Conservation (phyloP, 129 eudicot species). For the Apium graveolens region DNA sequence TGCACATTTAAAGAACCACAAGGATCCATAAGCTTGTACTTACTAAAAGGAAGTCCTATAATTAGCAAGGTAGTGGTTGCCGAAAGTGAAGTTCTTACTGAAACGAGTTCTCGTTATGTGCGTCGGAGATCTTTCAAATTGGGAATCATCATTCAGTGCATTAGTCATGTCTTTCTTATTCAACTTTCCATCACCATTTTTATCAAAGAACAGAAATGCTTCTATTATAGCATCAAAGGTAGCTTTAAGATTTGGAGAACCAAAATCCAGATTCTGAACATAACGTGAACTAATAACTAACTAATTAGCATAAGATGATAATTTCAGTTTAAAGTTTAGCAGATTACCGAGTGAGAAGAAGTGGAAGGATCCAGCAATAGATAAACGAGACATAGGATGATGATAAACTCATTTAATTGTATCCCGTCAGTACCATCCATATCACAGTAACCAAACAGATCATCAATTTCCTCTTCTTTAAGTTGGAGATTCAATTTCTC, state of each 20-base stretch:
- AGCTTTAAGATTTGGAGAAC: conserved; percentile 36
- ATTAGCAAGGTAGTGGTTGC: not conserved
- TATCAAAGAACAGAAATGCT: conserved; percentile 64
- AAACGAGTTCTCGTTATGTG: conserved; percentile 51
- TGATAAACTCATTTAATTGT: conserved; percentile 63
- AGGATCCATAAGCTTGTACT: not conserved
- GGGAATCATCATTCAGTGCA: conserved; percentile 48
- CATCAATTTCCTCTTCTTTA: conserved; percentile 45
- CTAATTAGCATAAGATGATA: not conserved
- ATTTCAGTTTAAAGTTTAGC: not conserved
- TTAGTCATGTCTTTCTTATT: conserved; percentile 53
- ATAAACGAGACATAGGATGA: conserved; percentile 53
- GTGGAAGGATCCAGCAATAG: conserved; percentile 40
- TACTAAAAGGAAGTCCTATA: not conserved
- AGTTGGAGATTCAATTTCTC: conserved; percentile 40
- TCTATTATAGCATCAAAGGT: conserved; percentile 53
- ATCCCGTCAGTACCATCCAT: conserved; percentile 49
- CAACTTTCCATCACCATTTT: conserved; percentile 65
- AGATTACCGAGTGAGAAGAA: conserved; percentile 27
- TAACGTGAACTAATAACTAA: not conserved
- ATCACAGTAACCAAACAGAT: conserved; percentile 61
- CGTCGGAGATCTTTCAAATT: conserved; percentile 53
- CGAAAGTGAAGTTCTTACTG: conserved; percentile 22
- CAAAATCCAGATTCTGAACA: conserved; percentile 35
- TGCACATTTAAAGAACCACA: conserved; percentile 22